Percentiles rank a stretch among this genome's conserved stretches.
Evolutionary conservation across 2,329 filamentous ascomycete genomes (phyloP).

Genomic region (Graphium sp.): DNA sequence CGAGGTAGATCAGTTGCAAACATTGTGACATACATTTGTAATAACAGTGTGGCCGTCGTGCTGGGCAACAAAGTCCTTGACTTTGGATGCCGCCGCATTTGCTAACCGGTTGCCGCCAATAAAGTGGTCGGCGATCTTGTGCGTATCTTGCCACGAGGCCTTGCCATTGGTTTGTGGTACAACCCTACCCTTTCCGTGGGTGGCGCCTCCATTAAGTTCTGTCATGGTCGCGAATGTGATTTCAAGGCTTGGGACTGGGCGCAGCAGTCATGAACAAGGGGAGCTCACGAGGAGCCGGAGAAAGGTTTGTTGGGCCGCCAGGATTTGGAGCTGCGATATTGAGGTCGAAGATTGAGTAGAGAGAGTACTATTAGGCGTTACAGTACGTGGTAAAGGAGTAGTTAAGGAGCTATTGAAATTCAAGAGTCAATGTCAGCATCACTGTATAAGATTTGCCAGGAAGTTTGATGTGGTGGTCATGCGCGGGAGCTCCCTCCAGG

Average conservation of each 20-base stretch:
- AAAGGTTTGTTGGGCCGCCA: neutral
- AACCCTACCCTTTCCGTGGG: constrained; percentile 26
- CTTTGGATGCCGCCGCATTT: constrained; percentile 65
- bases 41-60: constrained; percentile 96
- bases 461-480: too few relatives aligned
- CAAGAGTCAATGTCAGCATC: too few relatives aligned
- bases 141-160: constrained; percentile 60
- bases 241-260: constrained; percentile 6
- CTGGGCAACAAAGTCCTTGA: constrained; percentile 88
- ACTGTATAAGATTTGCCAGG: too few relatives aligned
- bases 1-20: constrained; percentile 1
- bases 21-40: constrained; percentile 65
- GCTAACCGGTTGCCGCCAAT: constrained; percentile 85
- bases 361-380: too few relatives aligned
- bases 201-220: constrained; percentile 22
- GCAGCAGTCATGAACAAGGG: constrained; percentile 6
- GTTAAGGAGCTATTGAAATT: too few relatives aligned
- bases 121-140: constrained; percentile 80
- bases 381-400: too few relatives aligned
- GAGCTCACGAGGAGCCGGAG: constrained; percentile 3
- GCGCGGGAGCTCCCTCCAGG: too few relatives aligned
- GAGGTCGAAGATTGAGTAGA: neutral
- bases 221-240: constrained; percentile 24
- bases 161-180: constrained; percentile 39
- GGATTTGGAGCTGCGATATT: constrained; percentile 10